Evolutionary conservation across 2,329 filamentous ascomycete genomes (phyloP), one percentile per base, ranked within the genome.

Genomic region (Pyricularia pennisetigena): DNA sequence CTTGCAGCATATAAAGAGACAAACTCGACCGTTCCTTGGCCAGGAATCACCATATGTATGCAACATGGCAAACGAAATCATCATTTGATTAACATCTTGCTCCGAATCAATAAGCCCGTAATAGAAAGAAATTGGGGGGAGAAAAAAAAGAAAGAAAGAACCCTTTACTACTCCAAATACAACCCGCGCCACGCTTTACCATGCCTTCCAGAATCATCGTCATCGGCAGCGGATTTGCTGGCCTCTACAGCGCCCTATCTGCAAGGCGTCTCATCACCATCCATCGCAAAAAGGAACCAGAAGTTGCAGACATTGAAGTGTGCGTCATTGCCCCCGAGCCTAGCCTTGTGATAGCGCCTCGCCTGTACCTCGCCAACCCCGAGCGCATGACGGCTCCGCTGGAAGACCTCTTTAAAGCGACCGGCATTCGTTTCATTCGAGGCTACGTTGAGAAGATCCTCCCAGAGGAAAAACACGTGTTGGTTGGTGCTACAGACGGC

Each of bases 341-440:
- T 0, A 68, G 57, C 5, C 68, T 79, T n/a, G 75, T 76, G 7
- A 70, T 78, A 1, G 75, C 75, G 8, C 76, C 77, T 2, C 70
- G 78, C 2, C 75, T 79, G 1, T 79, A 79, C 65, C 77, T 79
- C 62, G 65, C 72, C 26, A 73, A 77, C 28, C 70, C 74, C 1
- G 70, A 70, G 1, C 61, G 20, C 26, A 75, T 77, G 74, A 70
- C n/a, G 1, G 68, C 69, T 5, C 69, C 72, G 10, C 67, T 76
- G 9, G 63, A 4, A 0, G 29, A 69, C 1, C 71, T 79, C 1
- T 77, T 79, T 68, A 63, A 72, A 5, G 71, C 70, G 1, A 70
- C 74, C 0, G 73, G 72, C 0, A 72, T 79, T 5, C 57, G 70
- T 1, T 78, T 75, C 35, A n/a, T 75, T 16, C 65, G 70, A 32